A percentile compares a stretch with the other conserved stretches of the same genome.
phyloP scores from a whole-genome alignment of 345 rosid genomes.

The Gossypium arboreum region DNA sequence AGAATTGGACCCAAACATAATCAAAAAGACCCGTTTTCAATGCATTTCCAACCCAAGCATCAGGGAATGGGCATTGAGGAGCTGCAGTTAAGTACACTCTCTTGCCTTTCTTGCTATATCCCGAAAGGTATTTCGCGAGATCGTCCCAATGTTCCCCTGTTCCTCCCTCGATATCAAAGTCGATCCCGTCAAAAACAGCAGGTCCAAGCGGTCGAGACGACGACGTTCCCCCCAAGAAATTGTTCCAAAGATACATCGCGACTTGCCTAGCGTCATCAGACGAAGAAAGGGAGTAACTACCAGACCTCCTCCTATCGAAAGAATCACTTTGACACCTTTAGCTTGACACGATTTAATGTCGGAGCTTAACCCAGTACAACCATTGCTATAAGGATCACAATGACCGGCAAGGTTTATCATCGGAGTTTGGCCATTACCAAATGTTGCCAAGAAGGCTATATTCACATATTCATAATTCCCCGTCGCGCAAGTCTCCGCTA shows the following conservation, averaged over 20 bases:
- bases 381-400: neutral
- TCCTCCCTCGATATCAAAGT: conserved; percentile 4
- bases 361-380: neutral
- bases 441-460: conserved; percentile 1
- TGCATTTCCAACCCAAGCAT: conserved; percentile 1
- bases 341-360: conserved; percentile 3
- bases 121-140: neutral
- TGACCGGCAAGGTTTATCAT: conserved; percentile 2
- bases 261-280: neutral
- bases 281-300: neutral
- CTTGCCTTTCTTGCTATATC: conserved; percentile 1
- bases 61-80: conserved; percentile 1
- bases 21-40: neutral
- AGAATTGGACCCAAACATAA: neutral
- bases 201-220: conserved; percentile 1
- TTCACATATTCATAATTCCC: neutral
- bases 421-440: neutral
- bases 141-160: neutral
- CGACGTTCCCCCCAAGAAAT: neutral
- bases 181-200: neutral
- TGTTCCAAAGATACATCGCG: neutral
- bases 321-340: neutral
- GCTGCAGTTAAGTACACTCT: neutral
- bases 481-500: neutral
- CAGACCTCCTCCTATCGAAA: neutral